A percentile compares a stretch with the other conserved stretches of the same genome.
These are phyloP conservation scores for Backusella macrospora DNA, from an alignment of 192 early-diverging fungal genomes.

Conservation along the genomic window DNA sequence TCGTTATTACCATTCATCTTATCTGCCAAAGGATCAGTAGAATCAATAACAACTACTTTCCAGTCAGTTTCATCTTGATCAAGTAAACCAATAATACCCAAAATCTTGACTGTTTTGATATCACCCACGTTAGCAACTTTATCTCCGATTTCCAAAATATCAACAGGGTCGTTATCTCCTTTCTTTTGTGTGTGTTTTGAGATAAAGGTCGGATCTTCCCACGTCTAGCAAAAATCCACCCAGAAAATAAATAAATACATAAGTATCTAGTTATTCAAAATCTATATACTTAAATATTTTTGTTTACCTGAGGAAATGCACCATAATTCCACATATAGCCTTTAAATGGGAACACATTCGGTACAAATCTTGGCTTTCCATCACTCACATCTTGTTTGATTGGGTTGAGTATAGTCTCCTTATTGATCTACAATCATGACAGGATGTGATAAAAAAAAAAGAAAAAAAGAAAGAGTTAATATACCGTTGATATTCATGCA, in stretches of 20 bases:
- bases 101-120: constrained; percentile 98
- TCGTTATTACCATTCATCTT: constrained; percentile 78
- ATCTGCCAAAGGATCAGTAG: constrained; percentile 92
- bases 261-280: neutral
- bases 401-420: constrained; percentile 94
- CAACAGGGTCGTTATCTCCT: constrained; percentile 98
- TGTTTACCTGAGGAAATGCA: constrained; percentile 86
- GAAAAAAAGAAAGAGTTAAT: neutral
- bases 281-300: neutral
- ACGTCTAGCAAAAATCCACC: constrained; percentile 62
- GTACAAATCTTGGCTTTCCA: constrained; percentile 96
- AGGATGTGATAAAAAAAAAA: constrained; percentile 18
- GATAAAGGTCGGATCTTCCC: constrained; percentile 92
- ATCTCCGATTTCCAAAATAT: constrained; percentile 98
- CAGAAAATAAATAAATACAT: neutral
- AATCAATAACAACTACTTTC: constrained; percentile 98
- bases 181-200: constrained; percentile 90
- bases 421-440: constrained; percentile 72
- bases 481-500: neutral
- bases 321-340: constrained; percentile 99
- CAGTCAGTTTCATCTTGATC: constrained; percentile 99
- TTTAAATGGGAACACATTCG: constrained; percentile 99
- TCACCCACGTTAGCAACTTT: constrained; percentile 88
- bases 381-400: constrained; percentile 99
- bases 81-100: constrained; percentile 96